These are phyloP conservation scores for Penicillium atrosanguineum DNA, from an alignment of 495 filamentous ascomycete species.

Conservation along the genomic window DNA sequence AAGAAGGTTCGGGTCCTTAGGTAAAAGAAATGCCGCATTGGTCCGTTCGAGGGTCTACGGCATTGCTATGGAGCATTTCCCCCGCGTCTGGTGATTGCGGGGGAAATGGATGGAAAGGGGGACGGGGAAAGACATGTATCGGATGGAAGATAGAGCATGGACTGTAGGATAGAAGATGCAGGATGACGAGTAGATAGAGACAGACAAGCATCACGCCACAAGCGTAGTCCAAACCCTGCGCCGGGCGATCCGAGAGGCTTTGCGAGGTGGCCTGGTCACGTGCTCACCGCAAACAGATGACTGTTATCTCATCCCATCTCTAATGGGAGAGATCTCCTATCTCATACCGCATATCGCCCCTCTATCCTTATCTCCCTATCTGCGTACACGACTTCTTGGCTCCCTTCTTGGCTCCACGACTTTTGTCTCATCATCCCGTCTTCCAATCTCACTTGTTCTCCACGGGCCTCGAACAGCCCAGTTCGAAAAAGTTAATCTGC, in stretches of 20 bases:
- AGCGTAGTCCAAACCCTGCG: conserved; percentile 2
- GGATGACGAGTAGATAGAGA: neutral
- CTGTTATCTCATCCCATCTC: neutral
- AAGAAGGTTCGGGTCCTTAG: conserved; percentile 26
- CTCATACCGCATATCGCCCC: too few relatives aligned
- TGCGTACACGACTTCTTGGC: too few relatives aligned
- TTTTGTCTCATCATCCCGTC: too few relatives aligned
- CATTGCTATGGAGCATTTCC: conserved; percentile 1
- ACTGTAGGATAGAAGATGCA: neutral
- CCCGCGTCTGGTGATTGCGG: neutral
- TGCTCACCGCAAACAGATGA: neutral
- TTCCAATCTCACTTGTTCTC: neutral
- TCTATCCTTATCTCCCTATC: too few relatives aligned
- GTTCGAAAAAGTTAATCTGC: neutral
- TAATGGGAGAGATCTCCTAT: too few relatives aligned
- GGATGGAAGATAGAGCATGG: neutral
- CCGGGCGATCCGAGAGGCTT: neutral
- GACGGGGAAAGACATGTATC: neutral
- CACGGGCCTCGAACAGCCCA: neutral
- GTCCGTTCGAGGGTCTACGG: neutral
- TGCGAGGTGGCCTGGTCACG: conserved; percentile 1
- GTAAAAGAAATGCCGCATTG: conserved; percentile 27
- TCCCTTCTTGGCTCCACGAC: too few relatives aligned
- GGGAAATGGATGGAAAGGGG: neutral
- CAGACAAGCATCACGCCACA: conserved; percentile 3